A percentile compares a stretch with the other conserved stretches of the same genome.
phyloP scores from a whole-genome alignment of 2,329 filamentous ascomycete genomes.

The Neofusicoccum ribis region DNA sequence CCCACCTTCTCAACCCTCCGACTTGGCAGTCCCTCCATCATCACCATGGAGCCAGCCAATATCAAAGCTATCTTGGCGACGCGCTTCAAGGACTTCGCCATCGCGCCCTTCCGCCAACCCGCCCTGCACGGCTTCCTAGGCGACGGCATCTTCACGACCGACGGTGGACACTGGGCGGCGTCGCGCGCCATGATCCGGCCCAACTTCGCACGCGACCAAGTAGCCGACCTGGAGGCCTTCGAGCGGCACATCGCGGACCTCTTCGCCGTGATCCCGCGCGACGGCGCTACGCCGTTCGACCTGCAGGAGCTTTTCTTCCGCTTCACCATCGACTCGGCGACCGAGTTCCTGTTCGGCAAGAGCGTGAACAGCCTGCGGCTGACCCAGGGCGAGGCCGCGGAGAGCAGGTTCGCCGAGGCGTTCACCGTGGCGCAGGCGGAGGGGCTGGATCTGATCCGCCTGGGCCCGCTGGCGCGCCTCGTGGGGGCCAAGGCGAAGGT shows the following conservation, averaged over 20 bases:
- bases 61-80: conserved; percentile 48
- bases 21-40: conserved; percentile 61
- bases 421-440: conserved; percentile 46
- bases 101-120: conserved; percentile 36
- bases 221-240: conserved; percentile 27
- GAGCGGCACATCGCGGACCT: conserved; percentile 28
- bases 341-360: conserved; percentile 52
- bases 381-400: conserved; percentile 24
- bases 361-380: conserved; percentile 36
- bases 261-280: conserved; percentile 26
- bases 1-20: conserved; percentile 37
- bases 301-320: conserved; percentile 30
- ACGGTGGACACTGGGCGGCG: conserved; percentile 40
- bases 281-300: conserved; percentile 42
- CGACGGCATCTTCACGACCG: conserved; percentile 48
- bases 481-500: background rate
- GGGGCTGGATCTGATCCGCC: conserved; percentile 37
- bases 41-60: conserved; percentile 50
- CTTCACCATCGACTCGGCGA: conserved; percentile 53
- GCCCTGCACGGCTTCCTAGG: conserved; percentile 45
- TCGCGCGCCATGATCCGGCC: conserved; percentile 32
- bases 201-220: conserved; percentile 29
- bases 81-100: conserved; percentile 49
- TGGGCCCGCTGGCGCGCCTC: conserved; percentile 30
- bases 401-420: conserved; percentile 43